These are phyloP conservation scores for Xylaria bambusicola DNA, from an alignment of 495 filamentous ascomycete genomes.

Conservation along the genomic window DNA sequence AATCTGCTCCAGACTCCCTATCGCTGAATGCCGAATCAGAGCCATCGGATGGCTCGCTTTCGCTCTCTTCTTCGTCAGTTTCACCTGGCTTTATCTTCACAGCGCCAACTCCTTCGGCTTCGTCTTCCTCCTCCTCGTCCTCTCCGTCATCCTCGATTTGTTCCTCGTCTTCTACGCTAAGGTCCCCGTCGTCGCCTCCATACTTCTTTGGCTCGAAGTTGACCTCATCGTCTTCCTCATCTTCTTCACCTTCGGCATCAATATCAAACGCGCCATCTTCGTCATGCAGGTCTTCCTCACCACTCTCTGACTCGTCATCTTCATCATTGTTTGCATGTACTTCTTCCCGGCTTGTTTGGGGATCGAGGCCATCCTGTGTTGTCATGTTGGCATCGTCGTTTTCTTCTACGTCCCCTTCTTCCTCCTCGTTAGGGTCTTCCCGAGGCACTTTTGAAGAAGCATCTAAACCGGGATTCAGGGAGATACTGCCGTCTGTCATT, in stretches of 20 bases:
- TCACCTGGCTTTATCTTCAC: conserved; percentile 68
- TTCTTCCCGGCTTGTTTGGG: conserved; percentile 28
- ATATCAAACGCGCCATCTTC: conserved; percentile 36
- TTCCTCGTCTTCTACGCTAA: conserved; percentile 45
- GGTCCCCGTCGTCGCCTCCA: conserved; percentile 10
- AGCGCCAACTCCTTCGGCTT: conserved; percentile 69
- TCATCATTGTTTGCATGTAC: conserved; percentile 26
- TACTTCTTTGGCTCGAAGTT: conserved; percentile 6
- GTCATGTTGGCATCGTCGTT: conserved; percentile 40
- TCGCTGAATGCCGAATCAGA: conserved; percentile 50
- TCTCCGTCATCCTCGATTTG: conserved; percentile 36
- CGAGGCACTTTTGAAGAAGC: conserved; percentile 1
- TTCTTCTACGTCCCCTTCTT: conserved; percentile 51
- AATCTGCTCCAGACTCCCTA: conserved; percentile 61
- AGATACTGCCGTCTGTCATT: not conserved
- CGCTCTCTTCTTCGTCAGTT: conserved; percentile 47
- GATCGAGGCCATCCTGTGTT: conserved; percentile 30
- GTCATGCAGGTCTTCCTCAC: conserved; percentile 50
- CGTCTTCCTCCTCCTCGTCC: conserved; percentile 51
- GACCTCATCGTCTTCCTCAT: conserved; percentile 44
- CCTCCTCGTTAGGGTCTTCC: conserved; percentile 48
- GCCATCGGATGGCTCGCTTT: conserved; percentile 32
- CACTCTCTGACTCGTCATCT: conserved; percentile 42
- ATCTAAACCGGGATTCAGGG: not conserved
- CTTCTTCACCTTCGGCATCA: conserved; percentile 40